phyloP scores from a whole-genome alignment of 2,329 filamentous ascomycete genomes.

The Berkeleyomyces rouxiae region DNA sequence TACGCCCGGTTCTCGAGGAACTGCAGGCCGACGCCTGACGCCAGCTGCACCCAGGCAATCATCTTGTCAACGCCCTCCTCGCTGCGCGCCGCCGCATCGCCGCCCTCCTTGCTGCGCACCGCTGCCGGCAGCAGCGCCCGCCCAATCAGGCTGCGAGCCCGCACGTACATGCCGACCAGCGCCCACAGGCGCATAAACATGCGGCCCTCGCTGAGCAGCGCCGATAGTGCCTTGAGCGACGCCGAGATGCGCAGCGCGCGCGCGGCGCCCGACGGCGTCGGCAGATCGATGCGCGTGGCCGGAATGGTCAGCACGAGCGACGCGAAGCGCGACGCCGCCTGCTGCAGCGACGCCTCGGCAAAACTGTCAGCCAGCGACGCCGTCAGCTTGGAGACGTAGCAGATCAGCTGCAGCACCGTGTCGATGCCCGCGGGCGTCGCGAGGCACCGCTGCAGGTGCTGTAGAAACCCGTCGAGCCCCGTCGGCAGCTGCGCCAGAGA shows the following conservation, averaged over 20 bases:
- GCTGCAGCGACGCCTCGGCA: conserved; percentile 40
- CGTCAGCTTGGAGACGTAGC: conserved; percentile 47
- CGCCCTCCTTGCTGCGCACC: conserved; percentile 12
- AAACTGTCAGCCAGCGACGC: conserved; percentile 34
- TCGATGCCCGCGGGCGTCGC: conserved; percentile 54
- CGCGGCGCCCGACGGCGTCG: conserved; percentile 19
- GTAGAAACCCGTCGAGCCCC: conserved; percentile 35
- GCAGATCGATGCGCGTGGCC: conserved; percentile 26
- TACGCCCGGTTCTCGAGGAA: conserved; percentile 70
- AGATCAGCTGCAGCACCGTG: conserved; percentile 48
- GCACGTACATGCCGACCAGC: conserved; percentile 55
- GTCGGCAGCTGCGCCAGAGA: conserved; percentile 20
- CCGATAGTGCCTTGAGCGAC: conserved; percentile 43
- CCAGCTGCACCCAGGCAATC: conserved; percentile 52
- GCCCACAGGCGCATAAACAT: conserved; percentile 65
- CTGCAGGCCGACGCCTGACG: conserved; percentile 55
- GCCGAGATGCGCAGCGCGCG: conserved; percentile 12
- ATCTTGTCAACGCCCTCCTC: conserved; percentile 25
- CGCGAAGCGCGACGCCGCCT: conserved; percentile 34
- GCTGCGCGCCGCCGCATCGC: conserved; percentile 15
- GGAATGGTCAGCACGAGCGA: conserved; percentile 36
- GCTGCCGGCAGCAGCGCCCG: conserved; percentile 11
- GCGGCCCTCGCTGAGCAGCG: conserved; percentile 51
- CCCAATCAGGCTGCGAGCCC: conserved; percentile 36
- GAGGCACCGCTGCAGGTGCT: conserved; percentile 44